Conservation (phyloP, 495 filamentous ascomycete genomes). For the Xylaria bambusicola region DNA sequence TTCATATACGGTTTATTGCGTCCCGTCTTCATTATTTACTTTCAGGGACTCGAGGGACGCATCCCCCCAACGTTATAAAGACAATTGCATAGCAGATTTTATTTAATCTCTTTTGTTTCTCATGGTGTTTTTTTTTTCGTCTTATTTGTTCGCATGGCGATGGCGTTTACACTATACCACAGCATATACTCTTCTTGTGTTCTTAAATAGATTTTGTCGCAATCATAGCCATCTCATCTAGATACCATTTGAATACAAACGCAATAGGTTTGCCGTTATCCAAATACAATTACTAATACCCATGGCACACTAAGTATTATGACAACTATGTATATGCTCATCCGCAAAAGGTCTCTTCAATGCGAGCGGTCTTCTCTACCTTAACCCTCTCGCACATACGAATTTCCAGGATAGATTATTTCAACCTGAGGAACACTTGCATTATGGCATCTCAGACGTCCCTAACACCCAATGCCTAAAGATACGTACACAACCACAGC, state of each 20-base stretch:
- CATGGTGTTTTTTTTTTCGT: not conserved
- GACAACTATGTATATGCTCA: no score
- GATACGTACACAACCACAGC: no score
- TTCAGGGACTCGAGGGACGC: not conserved
- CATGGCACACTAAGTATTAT: no score
- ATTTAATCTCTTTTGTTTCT: not conserved
- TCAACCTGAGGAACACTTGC: no score
- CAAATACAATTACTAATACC: no score
- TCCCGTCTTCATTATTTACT: constrained; percentile 5
- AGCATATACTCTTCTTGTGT: constrained; percentile 6
- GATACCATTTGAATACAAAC: not conserved
- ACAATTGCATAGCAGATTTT: not conserved
- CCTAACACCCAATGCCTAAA: no score
- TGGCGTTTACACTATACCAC: constrained; percentile 21
- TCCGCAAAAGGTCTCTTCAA: no score
- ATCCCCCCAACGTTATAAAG: constrained; percentile 6
- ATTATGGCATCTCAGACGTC: no score
- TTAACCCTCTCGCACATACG: no score
- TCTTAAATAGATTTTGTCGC: constrained; percentile 12
- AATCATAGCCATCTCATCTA: not conserved
- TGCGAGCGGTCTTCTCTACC: no score
- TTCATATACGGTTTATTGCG: constrained; percentile 1
- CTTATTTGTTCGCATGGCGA: constrained; percentile 16
- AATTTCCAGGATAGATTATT: no score
- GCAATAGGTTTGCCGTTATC: no score